Conservation (phyloP, 805 yeast genomes). For the Ogataea trehalophila region DNA sequence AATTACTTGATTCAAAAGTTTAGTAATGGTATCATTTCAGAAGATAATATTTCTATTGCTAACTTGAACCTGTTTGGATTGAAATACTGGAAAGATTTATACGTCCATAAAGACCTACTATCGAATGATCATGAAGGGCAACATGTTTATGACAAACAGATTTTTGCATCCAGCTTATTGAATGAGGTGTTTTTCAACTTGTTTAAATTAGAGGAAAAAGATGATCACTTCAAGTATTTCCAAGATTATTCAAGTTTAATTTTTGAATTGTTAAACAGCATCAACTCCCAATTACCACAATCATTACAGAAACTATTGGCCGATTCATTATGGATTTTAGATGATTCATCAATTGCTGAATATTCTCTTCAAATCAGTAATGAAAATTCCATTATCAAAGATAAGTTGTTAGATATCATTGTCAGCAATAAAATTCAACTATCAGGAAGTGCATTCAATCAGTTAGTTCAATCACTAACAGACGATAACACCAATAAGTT, state of each 20-base stretch:
- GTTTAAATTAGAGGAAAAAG: slow-evolving; percentile 2
- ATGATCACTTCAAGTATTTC: neutral
- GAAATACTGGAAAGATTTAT: slow-evolving; percentile 25
- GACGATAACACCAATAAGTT: neutral
- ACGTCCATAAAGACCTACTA: slow-evolving; percentile 3
- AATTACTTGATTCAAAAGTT: slow-evolving; percentile 30
- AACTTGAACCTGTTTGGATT: slow-evolving; percentile 11
- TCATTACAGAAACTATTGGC: slow-evolving; percentile 3
- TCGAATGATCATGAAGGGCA: neutral
- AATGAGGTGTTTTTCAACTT: slow-evolving; percentile 23
- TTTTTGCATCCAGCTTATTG: slow-evolving; percentile 19
- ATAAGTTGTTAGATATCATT: neutral
- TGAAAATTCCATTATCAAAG: neutral
- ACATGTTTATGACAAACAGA: slow-evolving; percentile 5
- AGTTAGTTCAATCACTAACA: neutral
- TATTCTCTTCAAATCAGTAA: neutral
- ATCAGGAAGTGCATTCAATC: neutral
- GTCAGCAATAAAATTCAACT: slow-evolving; percentile 2
- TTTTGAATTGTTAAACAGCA: neutral
- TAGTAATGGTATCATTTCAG: neutral
- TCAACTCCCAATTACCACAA: neutral
- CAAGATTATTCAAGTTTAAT: neutral
- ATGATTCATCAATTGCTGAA: slow-evolving; percentile 3
- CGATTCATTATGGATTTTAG: slow-evolving; percentile 20
- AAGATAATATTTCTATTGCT: slow-evolving; percentile 2